A percentile compares a stretch with the other conserved stretches of the same genome.
These are phyloP conservation scores for Scedosporium aurantiacum DNA, from an alignment of 2,329 filamentous ascomycete species.

Conservation along the genomic window DNA sequence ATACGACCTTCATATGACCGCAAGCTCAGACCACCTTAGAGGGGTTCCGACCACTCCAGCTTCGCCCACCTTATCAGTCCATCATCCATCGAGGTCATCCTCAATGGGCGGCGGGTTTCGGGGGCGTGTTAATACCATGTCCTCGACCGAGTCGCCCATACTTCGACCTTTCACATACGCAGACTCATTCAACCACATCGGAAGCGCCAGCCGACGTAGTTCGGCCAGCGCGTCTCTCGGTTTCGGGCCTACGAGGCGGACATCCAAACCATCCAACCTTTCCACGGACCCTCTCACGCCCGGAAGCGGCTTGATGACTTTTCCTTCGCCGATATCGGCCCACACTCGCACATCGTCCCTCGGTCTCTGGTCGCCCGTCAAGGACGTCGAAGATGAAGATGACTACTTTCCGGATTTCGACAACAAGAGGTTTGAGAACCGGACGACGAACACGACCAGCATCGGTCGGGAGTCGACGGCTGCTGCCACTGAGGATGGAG, in stretches of 20 bases:
- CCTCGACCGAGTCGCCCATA: slow-evolving; percentile 13
- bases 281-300: slow-evolving; percentile 3
- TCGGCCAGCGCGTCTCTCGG: slow-evolving; percentile 29
- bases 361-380: slow-evolving; percentile 35
- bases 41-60: slow-evolving; percentile 21
- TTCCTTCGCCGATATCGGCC: slow-evolving; percentile 19
- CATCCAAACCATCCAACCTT: slow-evolving; percentile 1
- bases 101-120: slow-evolving; percentile 11
- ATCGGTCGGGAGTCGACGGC: neutral
- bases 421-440: slow-evolving; percentile 18
- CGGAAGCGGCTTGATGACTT: slow-evolving; percentile 6
- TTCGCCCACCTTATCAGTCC: slow-evolving; percentile 26
- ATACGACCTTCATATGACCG: slow-evolving; percentile 66
- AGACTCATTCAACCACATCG: slow-evolving; percentile 25
- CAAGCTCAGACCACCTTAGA: slow-evolving; percentile 60
- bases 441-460: slow-evolving; percentile 4
- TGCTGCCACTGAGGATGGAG: neutral
- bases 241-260: neutral
- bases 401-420: slow-evolving; percentile 42
- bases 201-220: slow-evolving; percentile 28
- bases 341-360: slow-evolving; percentile 28
- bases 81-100: slow-evolving; percentile 13
- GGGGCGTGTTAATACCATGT: slow-evolving; percentile 5
- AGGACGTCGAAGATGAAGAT: slow-evolving; percentile 39
- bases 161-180: slow-evolving; percentile 27